A percentile compares a stretch with the other conserved stretches of the same genome.
Conservation (phyloP, 176 grass and related monocot species). For the Triticum timopheevii region DNA sequence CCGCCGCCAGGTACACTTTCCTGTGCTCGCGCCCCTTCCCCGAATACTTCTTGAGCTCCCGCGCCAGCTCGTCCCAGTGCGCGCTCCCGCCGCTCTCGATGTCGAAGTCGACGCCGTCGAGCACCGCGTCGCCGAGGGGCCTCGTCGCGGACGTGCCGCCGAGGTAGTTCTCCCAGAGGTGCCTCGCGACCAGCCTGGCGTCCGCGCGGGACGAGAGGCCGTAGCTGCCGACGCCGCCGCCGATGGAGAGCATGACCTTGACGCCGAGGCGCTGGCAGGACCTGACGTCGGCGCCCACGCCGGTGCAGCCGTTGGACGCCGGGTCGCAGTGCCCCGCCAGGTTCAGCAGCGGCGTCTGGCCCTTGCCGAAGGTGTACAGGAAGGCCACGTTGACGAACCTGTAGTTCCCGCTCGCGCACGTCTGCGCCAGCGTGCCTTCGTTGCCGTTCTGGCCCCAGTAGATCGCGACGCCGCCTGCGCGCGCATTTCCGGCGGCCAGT, state of each 20-base stretch:
- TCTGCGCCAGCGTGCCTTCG: constrained; percentile 54
- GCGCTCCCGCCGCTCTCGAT: constrained; percentile 60
- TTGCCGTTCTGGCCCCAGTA: constrained; percentile 80
- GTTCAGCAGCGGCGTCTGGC: constrained; percentile 69
- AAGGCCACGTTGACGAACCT: constrained; percentile 64
- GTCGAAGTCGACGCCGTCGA: constrained; percentile 84
- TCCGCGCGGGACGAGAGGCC: constrained; percentile 48
- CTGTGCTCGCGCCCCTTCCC: neutral
- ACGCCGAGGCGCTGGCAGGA: constrained; percentile 61
- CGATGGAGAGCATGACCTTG: constrained; percentile 78
- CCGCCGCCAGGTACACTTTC: constrained; percentile 48
- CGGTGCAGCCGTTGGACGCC: constrained; percentile 44
- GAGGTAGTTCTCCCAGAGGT: constrained; percentile 79
- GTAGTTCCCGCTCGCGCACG: constrained; percentile 59
- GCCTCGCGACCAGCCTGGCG: constrained; percentile 34
- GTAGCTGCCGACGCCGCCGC: constrained; percentile 67
- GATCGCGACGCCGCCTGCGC: constrained; percentile 51
- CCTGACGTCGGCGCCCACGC: constrained; percentile 48
- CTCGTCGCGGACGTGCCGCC: constrained; percentile 42
- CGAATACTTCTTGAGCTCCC: constrained; percentile 48
- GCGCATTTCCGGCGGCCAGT: constrained; percentile 1
- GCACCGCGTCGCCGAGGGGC: constrained; percentile 61
- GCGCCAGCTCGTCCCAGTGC: constrained; percentile 69
- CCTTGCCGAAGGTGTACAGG: constrained; percentile 74
- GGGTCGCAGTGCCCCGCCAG: constrained; percentile 80